These are phyloP conservation scores for Pseudocercospora pini-densiflorae DNA, from an alignment of 2,329 filamentous ascomycete genomes.

Conservation along the genomic window DNA sequence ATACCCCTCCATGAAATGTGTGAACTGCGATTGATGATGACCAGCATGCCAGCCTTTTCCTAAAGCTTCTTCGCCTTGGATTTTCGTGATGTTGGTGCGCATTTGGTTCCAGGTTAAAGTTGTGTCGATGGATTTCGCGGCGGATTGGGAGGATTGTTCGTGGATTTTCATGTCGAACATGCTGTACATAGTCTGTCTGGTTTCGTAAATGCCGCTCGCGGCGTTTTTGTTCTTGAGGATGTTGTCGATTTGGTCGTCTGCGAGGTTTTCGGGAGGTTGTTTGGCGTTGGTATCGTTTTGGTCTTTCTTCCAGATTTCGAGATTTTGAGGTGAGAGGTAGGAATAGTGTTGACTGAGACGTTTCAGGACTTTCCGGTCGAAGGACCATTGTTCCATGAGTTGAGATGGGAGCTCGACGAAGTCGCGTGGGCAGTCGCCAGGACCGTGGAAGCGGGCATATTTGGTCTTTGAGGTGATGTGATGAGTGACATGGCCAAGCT, in stretches of 20 bases:
- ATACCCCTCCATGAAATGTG: not conserved
- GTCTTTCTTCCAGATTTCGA: slow-evolving; percentile 10
- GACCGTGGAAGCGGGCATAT: not conserved
- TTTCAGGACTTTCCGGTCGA: not conserved
- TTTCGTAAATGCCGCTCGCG: not conserved
- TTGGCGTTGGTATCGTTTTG: not conserved
- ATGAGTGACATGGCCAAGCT: slow-evolving; percentile 15
- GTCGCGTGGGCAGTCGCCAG: not conserved
- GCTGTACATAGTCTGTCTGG: not conserved
- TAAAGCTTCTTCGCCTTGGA: not conserved
- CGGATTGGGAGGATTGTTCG: not conserved
- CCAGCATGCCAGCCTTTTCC: not conserved
- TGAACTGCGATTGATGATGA: not conserved
- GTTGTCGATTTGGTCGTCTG: not conserved
- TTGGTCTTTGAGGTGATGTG: not conserved
- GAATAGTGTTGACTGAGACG: slow-evolving; percentile 9
- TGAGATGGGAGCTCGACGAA: slow-evolving; percentile 8
- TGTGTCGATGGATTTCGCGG: not conserved
- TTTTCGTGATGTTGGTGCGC: not conserved
- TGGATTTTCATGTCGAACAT: not conserved
- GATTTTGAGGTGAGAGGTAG: slow-evolving; percentile 8
- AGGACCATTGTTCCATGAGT: slow-evolving; percentile 6
- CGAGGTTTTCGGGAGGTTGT: not conserved
- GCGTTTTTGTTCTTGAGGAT: not conserved
- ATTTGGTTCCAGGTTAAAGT: not conserved